Evolutionary conservation across 2,329 filamentous ascomycete species (phyloP).

Genomic region (Alternaria gaisen): DNA sequence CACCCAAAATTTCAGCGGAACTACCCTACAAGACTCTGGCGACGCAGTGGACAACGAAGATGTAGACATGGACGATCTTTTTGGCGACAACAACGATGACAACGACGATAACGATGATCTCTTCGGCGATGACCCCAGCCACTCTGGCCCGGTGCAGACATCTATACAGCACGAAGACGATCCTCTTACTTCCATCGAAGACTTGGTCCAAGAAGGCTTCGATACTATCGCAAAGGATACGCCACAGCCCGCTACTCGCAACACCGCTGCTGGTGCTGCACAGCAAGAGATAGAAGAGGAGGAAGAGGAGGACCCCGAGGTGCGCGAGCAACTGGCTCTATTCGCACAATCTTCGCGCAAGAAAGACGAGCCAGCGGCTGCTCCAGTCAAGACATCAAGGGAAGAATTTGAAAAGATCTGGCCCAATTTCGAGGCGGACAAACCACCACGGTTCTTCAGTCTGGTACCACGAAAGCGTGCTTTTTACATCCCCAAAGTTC

Average conservation of each 20-base stretch:
- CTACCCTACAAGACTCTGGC: constrained; percentile 40
- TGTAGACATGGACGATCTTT: constrained; percentile 70
- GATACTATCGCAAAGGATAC: constrained; percentile 21
- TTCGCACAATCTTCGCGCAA: constrained; percentile 41
- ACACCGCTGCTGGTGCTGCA: constrained; percentile 24
- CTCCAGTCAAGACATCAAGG: constrained; percentile 74
- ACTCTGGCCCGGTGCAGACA: constrained; percentile 38
- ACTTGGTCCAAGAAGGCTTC: constrained; percentile 15
- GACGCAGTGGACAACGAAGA: constrained; percentile 50
- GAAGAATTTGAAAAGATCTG: constrained; percentile 82
- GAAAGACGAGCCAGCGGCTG: constrained; percentile 63
- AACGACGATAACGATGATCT: constrained; percentile 49
- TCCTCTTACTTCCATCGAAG: constrained; percentile 48
- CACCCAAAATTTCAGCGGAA: constrained; percentile 41
- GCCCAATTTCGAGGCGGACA: constrained; percentile 79
- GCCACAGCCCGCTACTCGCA: constrained; percentile 29
- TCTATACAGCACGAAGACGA: constrained; percentile 49
- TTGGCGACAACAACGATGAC: constrained; percentile 62
- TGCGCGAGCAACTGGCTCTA: constrained; percentile 45
- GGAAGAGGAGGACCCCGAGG: constrained; percentile 46
- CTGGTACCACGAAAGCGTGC: constrained; percentile 84
- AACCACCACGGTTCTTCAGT: constrained; percentile 80
- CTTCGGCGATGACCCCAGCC: constrained; percentile 29
- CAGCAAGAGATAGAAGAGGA: constrained; percentile 43
- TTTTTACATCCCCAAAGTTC: constrained; percentile 79